Base-by-base conservation (phyloP, 225 moss, liverwort and hornwort genomes). In the Anthoceros angustus region DNA sequence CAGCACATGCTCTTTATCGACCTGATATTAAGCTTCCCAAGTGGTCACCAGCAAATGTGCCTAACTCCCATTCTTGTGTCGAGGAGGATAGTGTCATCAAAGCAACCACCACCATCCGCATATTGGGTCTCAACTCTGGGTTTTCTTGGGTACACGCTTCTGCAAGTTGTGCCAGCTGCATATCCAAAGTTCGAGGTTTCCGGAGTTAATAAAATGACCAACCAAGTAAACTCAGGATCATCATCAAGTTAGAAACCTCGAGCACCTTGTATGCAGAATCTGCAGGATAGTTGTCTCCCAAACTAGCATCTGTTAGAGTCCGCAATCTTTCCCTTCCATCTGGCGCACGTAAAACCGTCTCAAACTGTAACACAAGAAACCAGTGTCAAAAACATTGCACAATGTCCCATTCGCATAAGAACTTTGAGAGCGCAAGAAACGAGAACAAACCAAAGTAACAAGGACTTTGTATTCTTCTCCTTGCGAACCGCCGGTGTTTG, bases 251-350 rank as follows among this genome's bases (percentile, higher is more conserved):
- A 32, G 32, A 32, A 32, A 32, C 32, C 32, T 32, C 18, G 23
- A 18, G n/a, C 55, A 55, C 55, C 55, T 55, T 55, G 55, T 55
- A n/a, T 18, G 55, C 55, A 15, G 55, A 55, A 55, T 55, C 55
- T 11, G 23, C 6, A 15, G 55, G 55, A 55, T 55, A 55, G 55
- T 55, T 55, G 55, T 55, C 14, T 18, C 55, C 55, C 55, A 55
- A 55, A 55, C n/a, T 55, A 6, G 55, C n/a, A 55, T 55, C 55
- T 8, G 23, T 55, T 11, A 55, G 55, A 9, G 55, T 55, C 18
- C 23, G 55, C 23, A 55, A 18, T 0, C 23, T 18, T 23, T 55
- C 55, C 14, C 55, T 55, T 15, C 3, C 8, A 15, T 55, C 55
- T 55, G 55, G 18, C 18, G 55, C 55, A 18, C 55, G 55, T 3